Conservation (phyloP, 352 stramenopile genomes). For the Globisporangium radiosum region DNA sequence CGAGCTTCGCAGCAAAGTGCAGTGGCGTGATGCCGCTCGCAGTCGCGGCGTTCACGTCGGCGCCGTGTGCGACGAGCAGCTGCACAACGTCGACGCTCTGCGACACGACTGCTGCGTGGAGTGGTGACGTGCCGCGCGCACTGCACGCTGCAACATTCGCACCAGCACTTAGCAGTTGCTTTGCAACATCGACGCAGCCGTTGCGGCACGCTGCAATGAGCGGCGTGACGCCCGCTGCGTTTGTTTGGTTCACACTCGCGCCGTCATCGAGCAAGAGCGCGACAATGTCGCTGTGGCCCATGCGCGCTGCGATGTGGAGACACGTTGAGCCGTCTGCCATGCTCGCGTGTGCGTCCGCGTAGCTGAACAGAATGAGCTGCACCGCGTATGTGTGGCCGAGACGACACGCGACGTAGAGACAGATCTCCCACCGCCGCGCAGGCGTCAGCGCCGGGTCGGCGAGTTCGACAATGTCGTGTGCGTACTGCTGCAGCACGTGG, state of each 20-base stretch:
- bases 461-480: conserved; percentile 55
- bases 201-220: conserved; percentile 68
- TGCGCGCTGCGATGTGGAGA: conserved; percentile 65
- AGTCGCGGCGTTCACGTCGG: conserved; percentile 66
- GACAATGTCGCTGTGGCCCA: conserved; percentile 62
- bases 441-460: conserved; percentile 33
- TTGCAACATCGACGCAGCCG: conserved; percentile 45
- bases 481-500: conserved; percentile 53
- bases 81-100: conserved; percentile 61
- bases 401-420: conserved; percentile 60
- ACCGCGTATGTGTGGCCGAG: conserved; percentile 70
- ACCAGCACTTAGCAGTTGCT: conserved; percentile 42
- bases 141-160: conserved; percentile 38
- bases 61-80: conserved; percentile 50
- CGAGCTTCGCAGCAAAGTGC: conserved; percentile 69
- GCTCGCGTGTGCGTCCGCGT: conserved; percentile 49
- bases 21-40: conserved; percentile 67
- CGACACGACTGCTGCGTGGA: conserved; percentile 62
- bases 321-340: conserved; percentile 62
- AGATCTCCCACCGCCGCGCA: conserved; percentile 65
- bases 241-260: conserved; percentile 52
- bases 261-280: conserved; percentile 56
- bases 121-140: conserved; percentile 47
- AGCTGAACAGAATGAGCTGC: conserved; percentile 71
- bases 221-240: conserved; percentile 57